phyloP scores from a whole-genome alignment of 495 filamentous ascomycete genomes.

The Acidiella bohemica region DNA sequence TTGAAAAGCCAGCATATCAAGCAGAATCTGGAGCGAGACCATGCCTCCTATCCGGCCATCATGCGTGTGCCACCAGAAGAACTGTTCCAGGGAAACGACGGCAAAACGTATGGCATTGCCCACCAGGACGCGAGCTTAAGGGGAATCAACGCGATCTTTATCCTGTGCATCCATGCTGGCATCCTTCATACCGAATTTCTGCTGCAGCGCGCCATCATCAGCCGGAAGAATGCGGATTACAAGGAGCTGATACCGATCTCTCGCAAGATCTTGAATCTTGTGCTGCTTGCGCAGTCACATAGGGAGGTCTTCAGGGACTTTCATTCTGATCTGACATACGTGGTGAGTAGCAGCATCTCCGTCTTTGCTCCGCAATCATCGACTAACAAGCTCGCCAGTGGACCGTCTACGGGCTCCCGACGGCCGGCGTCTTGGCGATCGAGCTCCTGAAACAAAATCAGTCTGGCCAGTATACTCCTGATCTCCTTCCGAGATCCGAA shows the following conservation, averaged over 20 bases:
- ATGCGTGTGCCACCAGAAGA: conserved; percentile 15
- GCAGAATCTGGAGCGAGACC: conserved; percentile 6
- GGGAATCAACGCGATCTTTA: conserved; percentile 15
- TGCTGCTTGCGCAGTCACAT: conserved; percentile 35
- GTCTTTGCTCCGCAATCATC: neutral
- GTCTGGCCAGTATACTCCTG: conserved; percentile 24
- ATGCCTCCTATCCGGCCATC: conserved; percentile 14
- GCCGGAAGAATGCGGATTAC: conserved; percentile 37
- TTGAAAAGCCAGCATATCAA: conserved; percentile 10
- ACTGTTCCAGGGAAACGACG: conserved; percentile 2
- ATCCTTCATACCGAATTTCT: conserved; percentile 44
- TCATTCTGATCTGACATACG: conserved; percentile 41
- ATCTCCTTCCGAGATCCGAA: conserved; percentile 42
- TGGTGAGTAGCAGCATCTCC: conserved; percentile 32
- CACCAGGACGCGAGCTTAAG: conserved; percentile 10
- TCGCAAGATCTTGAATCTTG: conserved; percentile 37
- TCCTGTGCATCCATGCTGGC: conserved; percentile 13
- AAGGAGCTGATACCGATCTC: conserved; percentile 40
- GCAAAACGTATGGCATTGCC: conserved; percentile 1
- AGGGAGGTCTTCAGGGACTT: conserved; percentile 38
- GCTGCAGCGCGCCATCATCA: conserved; percentile 42
- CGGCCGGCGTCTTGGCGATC: conserved; percentile 45
- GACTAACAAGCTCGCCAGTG: conserved; percentile 8
- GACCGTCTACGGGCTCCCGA: conserved; percentile 36
- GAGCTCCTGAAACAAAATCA: conserved; percentile 48